Evolutionary conservation across 495 filamentous ascomycete species (phyloP), one percentile per base, ranked within the genome.

Genomic region (Penicillium steckii): DNA sequence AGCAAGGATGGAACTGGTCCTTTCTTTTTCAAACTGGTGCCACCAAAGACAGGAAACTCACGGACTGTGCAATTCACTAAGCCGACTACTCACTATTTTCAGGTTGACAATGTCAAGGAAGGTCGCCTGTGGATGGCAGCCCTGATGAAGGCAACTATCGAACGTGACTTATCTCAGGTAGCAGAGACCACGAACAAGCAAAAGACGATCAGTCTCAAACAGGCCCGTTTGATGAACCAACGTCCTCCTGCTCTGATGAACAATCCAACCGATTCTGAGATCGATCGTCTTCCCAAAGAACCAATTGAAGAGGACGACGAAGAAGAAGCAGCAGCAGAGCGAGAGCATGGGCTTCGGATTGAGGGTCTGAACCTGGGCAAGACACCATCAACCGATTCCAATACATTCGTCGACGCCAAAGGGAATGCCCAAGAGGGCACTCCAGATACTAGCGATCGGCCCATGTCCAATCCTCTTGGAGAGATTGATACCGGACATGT

Each of bases 21-120:
- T 64, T 99, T 99, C 76, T 97, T 96, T 64, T 99, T 99, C 82
- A 99, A 97, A 70, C 85, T 99, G 18, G 86, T 96, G 7, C 94
- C 95, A 1, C 95, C 95, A 3, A 89, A 91, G 50, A 80, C 82
- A 17, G 91, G 91, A n/a, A 81, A 93, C 21, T 87, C 89, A 2
- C 89, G 90, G 50, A 93, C 88, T 4, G 92, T 99, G 44, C 95
- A 90, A 51, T 97, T 97, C 70, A 99, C 95, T 6, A 96, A 95
- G 63, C 95, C 92, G 4, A 90, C 91, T 0, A 87, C 96, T 17
- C 95, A 99, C 63, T 99, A 96, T 64, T 97, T 99, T 68, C 95
- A 95, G 13, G 92, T 96, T 32, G 90, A 93, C 43, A 96, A 87
- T 51, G 75, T 95, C 30, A 81, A 88, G 49, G 84, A 94, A 57